Base-by-base conservation (phyloP, 768 basidiomycete genomes). In the Lyophyllum semitale region DNA sequence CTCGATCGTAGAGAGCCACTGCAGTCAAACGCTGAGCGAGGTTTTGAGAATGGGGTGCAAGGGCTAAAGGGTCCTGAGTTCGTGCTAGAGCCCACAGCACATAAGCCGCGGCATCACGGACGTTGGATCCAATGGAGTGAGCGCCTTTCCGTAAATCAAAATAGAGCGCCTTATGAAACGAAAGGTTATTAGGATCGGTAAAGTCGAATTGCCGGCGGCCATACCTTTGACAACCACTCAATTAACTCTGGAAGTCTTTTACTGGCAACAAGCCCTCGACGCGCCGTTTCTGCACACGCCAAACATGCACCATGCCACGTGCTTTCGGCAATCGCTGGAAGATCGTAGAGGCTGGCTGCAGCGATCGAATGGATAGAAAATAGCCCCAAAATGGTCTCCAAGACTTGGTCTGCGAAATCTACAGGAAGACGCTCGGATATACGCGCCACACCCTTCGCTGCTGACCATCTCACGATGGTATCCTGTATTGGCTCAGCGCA, bases 221-320 rank as follows among this genome's bases (percentile, higher is more conserved):
- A 44, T 55, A 89, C 95, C 81, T 94, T 91, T 50, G 86, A 78
- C 44, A 93, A 75, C 91, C 95, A 95, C 20, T 79, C 79, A 7
- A 98, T 76, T 46, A 94, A 70, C 54, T 83, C 77, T 1, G 80
- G 70, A 23, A 98, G 74, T 44, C 79, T 76, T 43, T 81, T 74
- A 30, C 77, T 69, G 17, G 77, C 68, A 22, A 98, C 75, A 48
- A 95, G 78, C 46, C 86, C 89, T 63, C 94, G 77, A 43, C 97
- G 83, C 35, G 93, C 90, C 76, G 97, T 83, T 73, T 98, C 96
- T 18, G 96, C 96, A 59, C 91, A 87, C 15, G 93, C 93, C 29
- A 98, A 78, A 66, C 88, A 93, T 12, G 93, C 89, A 4, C 97
- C 97, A 71, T 99, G 97, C 94, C 95, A 97, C 48, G 90, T 91